phyloP scores from a whole-genome alignment of 2,329 filamentous ascomycete genomes.

The Penicillium hesseltinei region DNA sequence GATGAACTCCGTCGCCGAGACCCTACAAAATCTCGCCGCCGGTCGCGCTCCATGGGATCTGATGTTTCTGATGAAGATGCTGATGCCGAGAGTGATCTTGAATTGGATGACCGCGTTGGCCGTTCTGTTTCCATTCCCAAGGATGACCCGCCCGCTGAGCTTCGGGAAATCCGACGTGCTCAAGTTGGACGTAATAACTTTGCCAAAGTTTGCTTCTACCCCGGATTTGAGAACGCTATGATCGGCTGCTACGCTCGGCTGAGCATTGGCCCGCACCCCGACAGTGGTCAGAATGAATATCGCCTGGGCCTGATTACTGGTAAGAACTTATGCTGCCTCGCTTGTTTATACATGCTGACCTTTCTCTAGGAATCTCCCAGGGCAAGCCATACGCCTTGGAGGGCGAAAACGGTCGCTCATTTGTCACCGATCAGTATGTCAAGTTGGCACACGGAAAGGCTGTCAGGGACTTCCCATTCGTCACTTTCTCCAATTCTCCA shows the following conservation, averaged over 20 bases:
- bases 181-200: slow-evolving; percentile 84
- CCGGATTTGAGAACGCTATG: slow-evolving; percentile 79
- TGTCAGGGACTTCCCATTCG: slow-evolving; percentile 82
- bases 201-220: slow-evolving; percentile 87
- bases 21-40: slow-evolving; percentile 49
- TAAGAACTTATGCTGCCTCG: slow-evolving; percentile 39
- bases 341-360: not conserved
- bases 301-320: slow-evolving; percentile 86
- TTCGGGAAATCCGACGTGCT: slow-evolving; percentile 80
- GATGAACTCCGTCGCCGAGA: slow-evolving; percentile 49
- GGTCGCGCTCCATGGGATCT: slow-evolving; percentile 62
- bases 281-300: slow-evolving; percentile 73
- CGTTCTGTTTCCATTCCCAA: slow-evolving; percentile 54
- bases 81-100: slow-evolving; percentile 75
- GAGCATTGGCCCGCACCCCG: slow-evolving; percentile 72
- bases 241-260: slow-evolving; percentile 82
- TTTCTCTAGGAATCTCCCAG: slow-evolving; percentile 64
- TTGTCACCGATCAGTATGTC: slow-evolving; percentile 84
- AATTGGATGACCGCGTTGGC: slow-evolving; percentile 64
- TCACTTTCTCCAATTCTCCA: slow-evolving; percentile 78
- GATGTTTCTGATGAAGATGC: slow-evolving; percentile 60
- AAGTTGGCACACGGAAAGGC: slow-evolving; percentile 78
- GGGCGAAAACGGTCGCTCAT: slow-evolving; percentile 67
- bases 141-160: slow-evolving; percentile 66
- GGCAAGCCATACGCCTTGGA: slow-evolving; percentile 83